phyloP scores from a whole-genome alignment of 2,329 filamentous ascomycete genomes.

The Diaporthe velutina region DNA sequence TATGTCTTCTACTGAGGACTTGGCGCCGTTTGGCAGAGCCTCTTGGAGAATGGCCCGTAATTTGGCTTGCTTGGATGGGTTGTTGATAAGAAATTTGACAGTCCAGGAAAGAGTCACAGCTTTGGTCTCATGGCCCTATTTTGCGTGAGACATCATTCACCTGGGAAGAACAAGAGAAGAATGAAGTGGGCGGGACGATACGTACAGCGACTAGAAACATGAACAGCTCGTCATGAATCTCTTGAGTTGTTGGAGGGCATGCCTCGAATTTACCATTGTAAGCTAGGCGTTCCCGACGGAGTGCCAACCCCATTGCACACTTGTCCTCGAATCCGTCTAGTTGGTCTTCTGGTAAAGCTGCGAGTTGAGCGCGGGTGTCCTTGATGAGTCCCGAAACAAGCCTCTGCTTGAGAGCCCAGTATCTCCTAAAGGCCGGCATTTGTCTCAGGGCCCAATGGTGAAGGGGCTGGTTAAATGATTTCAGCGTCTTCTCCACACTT shows the following conservation, averaged over 20 bases:
- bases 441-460: background rate
- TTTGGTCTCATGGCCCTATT: slow-evolving; percentile 56
- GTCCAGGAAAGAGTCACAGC: slow-evolving; percentile 58
- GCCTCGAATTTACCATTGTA: background rate
- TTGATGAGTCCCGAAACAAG: background rate
- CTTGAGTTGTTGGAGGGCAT: background rate
- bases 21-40: slow-evolving; percentile 44
- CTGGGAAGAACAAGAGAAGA: background rate
- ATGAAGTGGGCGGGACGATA: background rate
- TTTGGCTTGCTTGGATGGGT: slow-evolving; percentile 54
- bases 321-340: background rate
- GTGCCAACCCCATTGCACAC: background rate
- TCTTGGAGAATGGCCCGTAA: slow-evolving; percentile 54
- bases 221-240: slow-evolving; percentile 51
- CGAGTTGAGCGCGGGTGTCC: background rate
- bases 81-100: slow-evolving; percentile 54
- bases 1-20: slow-evolving; percentile 46
- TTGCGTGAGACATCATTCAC: background rate
- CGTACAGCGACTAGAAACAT: slow-evolving; percentile 52
- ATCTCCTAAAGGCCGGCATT: background rate
- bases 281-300: background rate
- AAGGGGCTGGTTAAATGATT: background rate
- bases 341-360: background rate
- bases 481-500: background rate
- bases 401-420: background rate